Evolutionary conservation across 2,329 filamentous ascomycete species (phyloP), one percentile per base, ranked within the genome.

Genomic region (Diaporthe amygdali): DNA sequence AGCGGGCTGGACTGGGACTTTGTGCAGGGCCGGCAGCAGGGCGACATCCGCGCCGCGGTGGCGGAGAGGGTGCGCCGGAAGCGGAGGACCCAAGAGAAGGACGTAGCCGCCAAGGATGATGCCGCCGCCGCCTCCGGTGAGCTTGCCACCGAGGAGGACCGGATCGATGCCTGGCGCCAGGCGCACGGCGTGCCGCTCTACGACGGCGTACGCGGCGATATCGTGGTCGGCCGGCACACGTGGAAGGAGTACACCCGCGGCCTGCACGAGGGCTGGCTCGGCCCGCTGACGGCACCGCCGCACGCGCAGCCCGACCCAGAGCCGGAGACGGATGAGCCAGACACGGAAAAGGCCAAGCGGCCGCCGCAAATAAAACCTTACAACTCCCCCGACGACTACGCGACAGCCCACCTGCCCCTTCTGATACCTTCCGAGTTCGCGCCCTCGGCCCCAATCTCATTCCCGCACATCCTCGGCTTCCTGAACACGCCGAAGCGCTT

Each of bases 241-340:
- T 99, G 96, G 96, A 99, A 98, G 83, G 96, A 99, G 82, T 99
- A 98, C 80, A 85, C 98, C 30, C 89, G 95, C 71, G 96, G 96
- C 55, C 79, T 98, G 75, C 96, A 99, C 80, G 96, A 99, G 82
- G 96, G 96, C 69, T 99, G 96, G 96, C 84, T 99, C 30, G 96
- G 96, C 0, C 95, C 96, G 9, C 84, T 97, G 52, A 89, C 92
- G 71, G 82, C 90, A 69, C 92, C 93, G 2, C 77, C 79, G 34
- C 79, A 83, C 68, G 79, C 73, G 64, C 77, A 70, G 51, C 71
- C 71, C 10, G 74, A 78, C 37, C 76, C 77, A 8, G 74, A 76
- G 7, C 73, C 77, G 5, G 76, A 56, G 15, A 73, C 73, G 22
- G 67, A 73, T 7, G 73, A 78, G 22, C 64, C 68, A 7, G 46